Evolutionary conservation across 306 rosid genomes (phyloP).

Genomic region (Dalbergia oliveri): DNA sequence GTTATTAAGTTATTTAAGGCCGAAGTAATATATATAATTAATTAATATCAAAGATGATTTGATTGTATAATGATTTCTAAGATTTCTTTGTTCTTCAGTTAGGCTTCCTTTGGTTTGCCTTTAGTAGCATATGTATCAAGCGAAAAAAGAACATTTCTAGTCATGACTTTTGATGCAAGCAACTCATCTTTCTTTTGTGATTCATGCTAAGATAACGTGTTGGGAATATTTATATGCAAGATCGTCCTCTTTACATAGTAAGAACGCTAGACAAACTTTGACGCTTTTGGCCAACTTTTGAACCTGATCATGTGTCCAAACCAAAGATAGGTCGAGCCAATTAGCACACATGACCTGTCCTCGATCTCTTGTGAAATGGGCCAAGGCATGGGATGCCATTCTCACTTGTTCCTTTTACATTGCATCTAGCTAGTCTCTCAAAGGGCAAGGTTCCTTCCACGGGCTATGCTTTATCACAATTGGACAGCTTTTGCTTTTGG

Average conservation of each 20-base stretch:
- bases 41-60: constrained; percentile 29
- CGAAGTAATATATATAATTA: constrained; percentile 2
- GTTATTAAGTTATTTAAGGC: constrained; percentile 17
- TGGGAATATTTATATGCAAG: constrained; percentile 45
- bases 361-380: constrained; percentile 35
- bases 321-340: constrained; percentile 20
- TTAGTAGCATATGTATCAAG: constrained; percentile 29
- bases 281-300: constrained; percentile 54
- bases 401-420: constrained; percentile 52
- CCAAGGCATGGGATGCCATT: constrained; percentile 68
- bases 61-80: constrained; percentile 28
- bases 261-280: constrained; percentile 47
- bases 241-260: constrained; percentile 39
- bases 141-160: constrained; percentile 4
- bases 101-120: constrained; percentile 40
- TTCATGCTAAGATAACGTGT: constrained; percentile 46
- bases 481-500: constrained; percentile 49
- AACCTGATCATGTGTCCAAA: constrained; percentile 52
- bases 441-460: constrained; percentile 26
- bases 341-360: constrained; percentile 64
- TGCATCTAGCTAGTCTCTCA: constrained; percentile 66
- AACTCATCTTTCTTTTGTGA: constrained; percentile 38
- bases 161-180: constrained; percentile 42
- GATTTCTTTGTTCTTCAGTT: constrained; percentile 12
- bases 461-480: constrained; percentile 44